Conservation (phyloP, 345 rosid genomes). For the Corchorus olitorius region DNA sequence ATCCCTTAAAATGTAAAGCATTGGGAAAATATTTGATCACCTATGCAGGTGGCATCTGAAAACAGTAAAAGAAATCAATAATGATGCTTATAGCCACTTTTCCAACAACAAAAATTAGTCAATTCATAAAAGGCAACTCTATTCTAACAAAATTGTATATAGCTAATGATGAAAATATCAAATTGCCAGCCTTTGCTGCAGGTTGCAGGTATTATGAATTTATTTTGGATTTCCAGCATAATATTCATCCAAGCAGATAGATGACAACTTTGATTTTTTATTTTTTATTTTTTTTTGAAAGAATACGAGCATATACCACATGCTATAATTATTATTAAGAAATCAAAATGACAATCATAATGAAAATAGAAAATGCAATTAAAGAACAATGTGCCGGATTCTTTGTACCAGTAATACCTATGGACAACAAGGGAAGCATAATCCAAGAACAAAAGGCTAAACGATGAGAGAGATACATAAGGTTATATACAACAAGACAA, state of each 20-base stretch:
- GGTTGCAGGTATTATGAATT: conserved; percentile 3
- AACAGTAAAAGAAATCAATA: conserved; percentile 11
- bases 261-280: background rate
- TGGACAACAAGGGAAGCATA: background rate
- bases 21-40: conserved; percentile 13
- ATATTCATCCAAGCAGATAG: background rate
- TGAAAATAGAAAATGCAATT: background rate
- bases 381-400: background rate
- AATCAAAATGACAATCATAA: background rate
- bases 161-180: conserved; percentile 3
- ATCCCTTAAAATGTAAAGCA: conserved; percentile 34
- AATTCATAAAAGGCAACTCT: background rate
- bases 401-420: background rate
- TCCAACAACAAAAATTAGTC: background rate
- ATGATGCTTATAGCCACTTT: background rate
- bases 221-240: background rate
- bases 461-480: background rate
- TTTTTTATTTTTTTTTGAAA: too few species aligned
- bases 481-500: background rate
- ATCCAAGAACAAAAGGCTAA: conserved; percentile 22
- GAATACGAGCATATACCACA: background rate
- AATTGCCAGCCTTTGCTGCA: background rate
- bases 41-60: conserved; percentile 22
- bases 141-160: too few species aligned
- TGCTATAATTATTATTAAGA: background rate